Conservation (phyloP, 176 grass and related monocot species). For the Alopecurus myosuroides region DNA sequence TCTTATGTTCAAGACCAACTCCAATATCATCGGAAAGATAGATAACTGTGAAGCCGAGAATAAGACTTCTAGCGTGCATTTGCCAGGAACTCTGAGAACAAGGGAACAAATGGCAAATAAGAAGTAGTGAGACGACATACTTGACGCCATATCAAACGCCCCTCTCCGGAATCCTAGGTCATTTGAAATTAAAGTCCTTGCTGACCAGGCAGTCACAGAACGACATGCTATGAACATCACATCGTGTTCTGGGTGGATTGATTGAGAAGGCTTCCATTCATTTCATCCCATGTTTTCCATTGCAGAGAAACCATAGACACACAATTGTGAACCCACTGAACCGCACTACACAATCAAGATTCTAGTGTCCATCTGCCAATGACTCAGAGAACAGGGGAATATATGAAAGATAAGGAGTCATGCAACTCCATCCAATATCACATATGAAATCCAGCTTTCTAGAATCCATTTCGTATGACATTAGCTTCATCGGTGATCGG, state of each 20-base stretch:
- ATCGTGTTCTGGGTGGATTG: background rate
- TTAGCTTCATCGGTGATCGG: background rate
- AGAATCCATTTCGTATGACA: background rate
- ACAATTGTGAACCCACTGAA: background rate
- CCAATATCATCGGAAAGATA: background rate
- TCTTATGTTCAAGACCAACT: too few relatives aligned
- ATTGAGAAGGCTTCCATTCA: too few relatives aligned
- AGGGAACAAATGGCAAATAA: background rate
- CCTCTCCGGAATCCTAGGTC: background rate
- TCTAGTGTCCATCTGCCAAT: background rate
- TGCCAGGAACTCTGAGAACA: background rate
- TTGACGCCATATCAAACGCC: background rate
- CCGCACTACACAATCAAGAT: background rate
- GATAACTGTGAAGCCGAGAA: background rate
- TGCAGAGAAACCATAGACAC: too few relatives aligned
- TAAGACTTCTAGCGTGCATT: background rate
- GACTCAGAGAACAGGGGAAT: background rate
- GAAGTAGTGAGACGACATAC: background rate
- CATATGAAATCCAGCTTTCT: background rate
- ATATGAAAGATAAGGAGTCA: background rate
- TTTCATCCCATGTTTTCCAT: too few relatives aligned
- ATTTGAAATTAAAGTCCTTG: background rate
- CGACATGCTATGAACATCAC: background rate
- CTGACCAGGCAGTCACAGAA: background rate
- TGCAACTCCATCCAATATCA: background rate